These are phyloP conservation scores for Aspergillus saccharolyticus DNA, from an alignment of 495 filamentous ascomycete genomes.

Conservation along the genomic window DNA sequence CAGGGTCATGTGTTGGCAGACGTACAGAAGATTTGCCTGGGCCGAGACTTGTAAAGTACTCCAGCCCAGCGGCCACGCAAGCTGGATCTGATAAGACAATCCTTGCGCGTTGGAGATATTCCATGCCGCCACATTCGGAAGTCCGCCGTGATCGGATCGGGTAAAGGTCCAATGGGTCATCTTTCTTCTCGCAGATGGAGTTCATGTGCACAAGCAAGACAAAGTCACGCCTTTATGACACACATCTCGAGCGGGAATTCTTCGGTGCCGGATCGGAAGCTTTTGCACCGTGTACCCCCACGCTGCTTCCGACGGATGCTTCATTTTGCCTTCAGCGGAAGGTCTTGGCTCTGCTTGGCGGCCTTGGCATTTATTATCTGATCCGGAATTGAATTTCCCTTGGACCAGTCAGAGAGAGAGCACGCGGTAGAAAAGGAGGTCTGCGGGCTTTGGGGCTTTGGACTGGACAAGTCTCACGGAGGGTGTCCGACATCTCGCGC, in stretches of 20 bases:
- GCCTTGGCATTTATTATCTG: conserved; percentile 22
- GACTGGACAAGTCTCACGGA: neutral
- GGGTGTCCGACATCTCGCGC: neutral
- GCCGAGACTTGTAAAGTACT: neutral
- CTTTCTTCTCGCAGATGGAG: neutral
- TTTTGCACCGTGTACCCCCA: neutral
- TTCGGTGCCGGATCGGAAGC: conserved; percentile 6
- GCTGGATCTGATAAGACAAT: conserved; percentile 17
- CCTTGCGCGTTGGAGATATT: conserved; percentile 4
- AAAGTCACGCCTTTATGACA: neutral
- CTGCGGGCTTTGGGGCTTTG: neutral
- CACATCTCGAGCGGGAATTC: conserved; percentile 51
- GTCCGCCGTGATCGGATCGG: neutral
- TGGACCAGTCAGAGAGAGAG: neutral
- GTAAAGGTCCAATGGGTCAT: conserved; percentile 13
- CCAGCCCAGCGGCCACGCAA: conserved; percentile 23
- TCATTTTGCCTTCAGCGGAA: neutral
- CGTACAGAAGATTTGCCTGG: conserved; percentile 17
- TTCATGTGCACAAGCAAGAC: neutral
- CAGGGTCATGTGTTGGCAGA: neutral
- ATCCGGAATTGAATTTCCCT: conserved; percentile 10
- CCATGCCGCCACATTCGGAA: conserved; percentile 18
- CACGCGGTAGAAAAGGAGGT: neutral
- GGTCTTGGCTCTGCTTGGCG: conserved; percentile 11
- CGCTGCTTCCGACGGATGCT: conserved; percentile 4